phyloP scores from a whole-genome alignment of 371 early-diverging fungal species.

The Lichtheimia ramosa region DNA sequence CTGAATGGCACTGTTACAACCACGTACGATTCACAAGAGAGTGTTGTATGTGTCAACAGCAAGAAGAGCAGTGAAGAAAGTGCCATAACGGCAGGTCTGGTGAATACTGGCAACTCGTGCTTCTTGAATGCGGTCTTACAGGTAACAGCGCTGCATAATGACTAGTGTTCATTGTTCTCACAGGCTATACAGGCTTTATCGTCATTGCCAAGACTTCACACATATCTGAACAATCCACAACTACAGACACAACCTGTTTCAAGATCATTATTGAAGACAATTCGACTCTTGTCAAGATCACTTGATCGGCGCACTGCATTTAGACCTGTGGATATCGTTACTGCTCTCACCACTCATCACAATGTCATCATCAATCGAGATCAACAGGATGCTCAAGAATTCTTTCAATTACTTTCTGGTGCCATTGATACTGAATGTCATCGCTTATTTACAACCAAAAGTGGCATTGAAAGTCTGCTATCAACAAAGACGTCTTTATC shows the following conservation, averaged over 20 bases:
- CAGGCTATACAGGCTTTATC: conserved; percentile 44
- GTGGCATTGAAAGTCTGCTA: conserved; percentile 12
- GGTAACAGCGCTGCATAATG: conserved; percentile 32
- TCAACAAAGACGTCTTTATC: not conserved
- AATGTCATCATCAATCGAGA: conserved; percentile 60
- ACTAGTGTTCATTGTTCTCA: conserved; percentile 4
- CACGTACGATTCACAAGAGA: no score
- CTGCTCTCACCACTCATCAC: conserved; percentile 25
- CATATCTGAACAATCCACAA: conserved; percentile 26
- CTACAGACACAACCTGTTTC: conserved; percentile 26
- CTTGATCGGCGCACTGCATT: conserved; percentile 20
- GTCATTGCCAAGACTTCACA: conserved; percentile 34
- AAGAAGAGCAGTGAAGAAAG: not conserved
- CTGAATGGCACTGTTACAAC: no score
- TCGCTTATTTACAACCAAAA: conserved; percentile 3
- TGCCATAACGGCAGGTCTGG: conserved; percentile 60
- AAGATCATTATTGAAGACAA: conserved; percentile 32
- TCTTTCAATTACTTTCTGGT: conserved; percentile 78
- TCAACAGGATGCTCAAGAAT: conserved; percentile 93
- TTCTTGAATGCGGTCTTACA: conserved; percentile 92
- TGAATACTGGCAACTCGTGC: conserved; percentile 93
- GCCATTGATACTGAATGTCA: conserved; percentile 69
- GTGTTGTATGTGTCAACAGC: no score
- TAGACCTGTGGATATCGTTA: conserved; percentile 32
- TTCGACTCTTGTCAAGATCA: conserved; percentile 31